A percentile compares a stretch with the other conserved stretches of the same genome.
Conservation (phyloP, 495 filamentous ascomycete species). For the Pyronema domesticum region DNA sequence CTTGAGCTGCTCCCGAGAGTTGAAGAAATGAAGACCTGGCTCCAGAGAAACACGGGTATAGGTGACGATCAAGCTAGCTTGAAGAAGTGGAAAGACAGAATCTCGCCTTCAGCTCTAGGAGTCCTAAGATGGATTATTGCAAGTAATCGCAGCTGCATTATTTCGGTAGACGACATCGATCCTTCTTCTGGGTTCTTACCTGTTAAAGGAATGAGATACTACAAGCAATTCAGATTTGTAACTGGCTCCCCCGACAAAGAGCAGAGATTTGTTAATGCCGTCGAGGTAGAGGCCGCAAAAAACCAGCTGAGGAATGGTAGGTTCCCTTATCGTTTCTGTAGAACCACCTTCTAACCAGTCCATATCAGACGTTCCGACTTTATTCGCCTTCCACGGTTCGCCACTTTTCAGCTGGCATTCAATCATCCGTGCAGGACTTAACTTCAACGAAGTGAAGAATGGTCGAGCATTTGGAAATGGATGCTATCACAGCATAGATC, state of each 20-base stretch:
- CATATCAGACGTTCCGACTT: conserved; percentile 35
- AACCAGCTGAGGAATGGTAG: conserved; percentile 26
- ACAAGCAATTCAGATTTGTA: conserved; percentile 68
- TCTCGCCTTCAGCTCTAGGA: conserved; percentile 49
- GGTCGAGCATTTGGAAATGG: conserved; percentile 66
- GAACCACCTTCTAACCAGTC: conserved; percentile 1
- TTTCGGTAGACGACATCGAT: conserved; percentile 39
- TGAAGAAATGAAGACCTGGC: conserved; percentile 40
- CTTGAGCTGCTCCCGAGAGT: conserved; percentile 54
- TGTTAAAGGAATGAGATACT: conserved; percentile 47
- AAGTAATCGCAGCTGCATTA: conserved; percentile 74
- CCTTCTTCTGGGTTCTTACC: conserved; percentile 28
- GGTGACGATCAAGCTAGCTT: conserved; percentile 30
- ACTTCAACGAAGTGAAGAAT: conserved; percentile 42
- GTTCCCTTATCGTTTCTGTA: background rate
- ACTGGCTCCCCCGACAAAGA: conserved; percentile 89
- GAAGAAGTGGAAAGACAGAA: conserved; percentile 39
- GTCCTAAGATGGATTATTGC: conserved; percentile 79
- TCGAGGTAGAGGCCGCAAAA: conserved; percentile 31
- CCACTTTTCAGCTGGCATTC: conserved; percentile 67
- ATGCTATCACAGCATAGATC: conserved; percentile 54
- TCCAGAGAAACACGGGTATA: conserved; percentile 28
- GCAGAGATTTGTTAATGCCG: conserved; percentile 49
- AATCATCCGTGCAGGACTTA: conserved; percentile 66
- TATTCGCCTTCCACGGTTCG: conserved; percentile 81